Conservation (phyloP, 257 asterid genomes). For the Fraxinus anomala region DNA sequence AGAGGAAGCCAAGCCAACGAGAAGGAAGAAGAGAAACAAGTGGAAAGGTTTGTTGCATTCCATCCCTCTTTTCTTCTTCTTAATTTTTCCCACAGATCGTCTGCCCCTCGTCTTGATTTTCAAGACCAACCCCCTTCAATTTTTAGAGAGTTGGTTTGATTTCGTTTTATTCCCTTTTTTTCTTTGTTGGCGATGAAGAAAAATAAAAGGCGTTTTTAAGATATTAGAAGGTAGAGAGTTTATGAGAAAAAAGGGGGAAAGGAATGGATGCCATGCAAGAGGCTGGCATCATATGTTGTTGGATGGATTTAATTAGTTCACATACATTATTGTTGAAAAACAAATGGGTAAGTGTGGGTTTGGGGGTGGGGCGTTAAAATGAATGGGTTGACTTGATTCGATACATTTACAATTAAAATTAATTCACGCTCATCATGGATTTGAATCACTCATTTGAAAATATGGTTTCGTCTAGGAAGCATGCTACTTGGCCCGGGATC, state of each 20-base stretch:
- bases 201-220: not conserved
- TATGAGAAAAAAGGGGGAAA: not conserved
- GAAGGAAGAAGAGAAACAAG: slow-evolving; percentile 53
- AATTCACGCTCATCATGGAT: no score
- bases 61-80: slow-evolving; percentile 40
- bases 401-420: no score
- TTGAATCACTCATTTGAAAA: no score
- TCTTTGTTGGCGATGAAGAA: not conserved
- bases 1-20: slow-evolving; percentile 55
- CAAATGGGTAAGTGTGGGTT: not conserved
- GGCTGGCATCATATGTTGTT: not conserved
- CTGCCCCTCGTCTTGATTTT: not conserved
- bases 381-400: no score
- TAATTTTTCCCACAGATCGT: slow-evolving; percentile 27
- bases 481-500: no score
- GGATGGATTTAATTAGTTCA: not conserved
- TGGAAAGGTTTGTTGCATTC: slow-evolving; percentile 37
- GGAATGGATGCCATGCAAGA: not conserved
- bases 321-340: not conserved
- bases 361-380: no score
- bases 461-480: no score
- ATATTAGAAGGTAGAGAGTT: not conserved
- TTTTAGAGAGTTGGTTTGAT: not conserved
- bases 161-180: not conserved
- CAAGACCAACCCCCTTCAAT: not conserved